Evolutionary conservation across 495 filamentous ascomycete genomes (phyloP), one percentile per base, ranked within the genome.

Genomic region (Daldinia caldariorum): DNA sequence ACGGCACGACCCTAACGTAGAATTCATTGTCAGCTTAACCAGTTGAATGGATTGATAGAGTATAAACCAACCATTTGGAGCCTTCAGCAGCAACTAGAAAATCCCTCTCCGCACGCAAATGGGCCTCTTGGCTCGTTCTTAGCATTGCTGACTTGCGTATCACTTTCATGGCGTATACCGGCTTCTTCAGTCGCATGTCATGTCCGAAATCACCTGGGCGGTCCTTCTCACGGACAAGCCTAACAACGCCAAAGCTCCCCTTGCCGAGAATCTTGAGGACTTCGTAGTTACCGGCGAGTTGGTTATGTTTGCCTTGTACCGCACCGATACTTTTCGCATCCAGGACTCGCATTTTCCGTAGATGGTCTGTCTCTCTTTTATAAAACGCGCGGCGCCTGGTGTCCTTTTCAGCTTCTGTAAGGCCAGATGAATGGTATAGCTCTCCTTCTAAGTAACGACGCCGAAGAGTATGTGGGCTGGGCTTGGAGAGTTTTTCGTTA

Each of bases 131-230:
- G 70, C 90, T 89, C 58, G 92, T 93, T 2, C 88, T 88, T 16
- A 98, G 84, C 93, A 97, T 97, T 16, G 91, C 89, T 2, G 90
- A 90, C 78, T 98, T 98, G 38, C 90, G 90, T 63, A 98, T 97
- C 16, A 95, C 91, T 77, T 98, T 98, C 94, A 98, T 97, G 7
- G 94, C 94, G 77, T 90, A 97, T 2, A 97, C 89, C 51, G 88
- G 83, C 7, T 61, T 73, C 9, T 63, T 41, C 20, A 47, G 68
- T 7, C 54, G 60, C n/a, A 58, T 51, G 1, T 67, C 61, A 7
- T 54, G 54, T 6, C 41, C 60, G 6, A 38, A 1, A 29, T 62
- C 61, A n/a, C 14, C 56, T 8, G 34, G 49, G 10, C 79, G 63
- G 4, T 77, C 63, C 67, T 84, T 89, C 75, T 94, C 90, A 16